phyloP scores from a whole-genome alignment of 139 green algal species.

The Chlamydomonas eustigma region DNA sequence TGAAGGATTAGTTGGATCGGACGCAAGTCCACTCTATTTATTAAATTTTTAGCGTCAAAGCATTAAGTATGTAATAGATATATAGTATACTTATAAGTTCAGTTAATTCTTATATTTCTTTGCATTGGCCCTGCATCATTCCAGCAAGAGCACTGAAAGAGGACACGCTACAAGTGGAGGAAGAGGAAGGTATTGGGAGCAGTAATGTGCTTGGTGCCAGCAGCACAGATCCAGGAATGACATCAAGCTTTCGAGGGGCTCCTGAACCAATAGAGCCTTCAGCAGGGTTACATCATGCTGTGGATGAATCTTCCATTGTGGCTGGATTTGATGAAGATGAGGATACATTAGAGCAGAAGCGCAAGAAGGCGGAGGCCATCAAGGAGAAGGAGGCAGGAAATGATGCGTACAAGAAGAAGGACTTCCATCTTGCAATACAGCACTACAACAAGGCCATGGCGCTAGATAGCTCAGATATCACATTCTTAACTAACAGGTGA shows the following conservation, averaged over 20 bases:
- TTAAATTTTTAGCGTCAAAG: too few species aligned
- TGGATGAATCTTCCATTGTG: neutral
- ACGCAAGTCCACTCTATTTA: too few species aligned
- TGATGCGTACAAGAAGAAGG: conserved; percentile 87
- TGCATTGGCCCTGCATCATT: too few species aligned
- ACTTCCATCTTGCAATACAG: conserved; percentile 15
- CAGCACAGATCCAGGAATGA: neutral
- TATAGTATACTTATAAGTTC: too few species aligned
- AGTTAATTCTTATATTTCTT: too few species aligned
- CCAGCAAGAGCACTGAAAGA: too few species aligned
- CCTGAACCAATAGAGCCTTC: neutral
- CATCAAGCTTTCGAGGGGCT: neutral
- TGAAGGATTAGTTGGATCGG: too few species aligned
- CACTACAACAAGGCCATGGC: conserved; percentile 89
- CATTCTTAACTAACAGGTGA: conserved; percentile 92
- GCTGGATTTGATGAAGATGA: neutral
- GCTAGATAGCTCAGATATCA: conserved; percentile 85
- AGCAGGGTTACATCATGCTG: neutral
- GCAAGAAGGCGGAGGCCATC: conserved; percentile 38
- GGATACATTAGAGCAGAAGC: neutral
- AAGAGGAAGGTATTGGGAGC: too few species aligned
- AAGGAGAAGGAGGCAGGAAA: conserved; percentile 91
- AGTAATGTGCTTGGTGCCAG: neutral
- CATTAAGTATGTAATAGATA: too few species aligned
- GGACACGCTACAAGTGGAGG: too few species aligned